Evolutionary conservation across 148 eudicot species (phyloP).

Genomic region (Amaranthus palmeri): DNA sequence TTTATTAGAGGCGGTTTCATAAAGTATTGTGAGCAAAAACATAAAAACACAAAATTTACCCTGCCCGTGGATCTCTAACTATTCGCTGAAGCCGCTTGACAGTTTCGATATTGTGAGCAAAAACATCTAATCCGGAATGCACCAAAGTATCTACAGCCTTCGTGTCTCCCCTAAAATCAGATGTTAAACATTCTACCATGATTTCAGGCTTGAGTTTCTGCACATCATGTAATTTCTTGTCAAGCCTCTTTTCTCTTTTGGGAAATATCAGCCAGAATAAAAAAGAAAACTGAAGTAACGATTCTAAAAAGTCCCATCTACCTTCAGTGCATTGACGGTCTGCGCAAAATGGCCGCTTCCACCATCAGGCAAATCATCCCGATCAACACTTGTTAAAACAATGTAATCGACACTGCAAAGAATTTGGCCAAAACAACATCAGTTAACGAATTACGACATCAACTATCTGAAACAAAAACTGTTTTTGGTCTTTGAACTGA

Average conservation of each 20-base stretch:
- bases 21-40: background rate
- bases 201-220: slow-evolving; percentile 80
- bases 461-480: background rate
- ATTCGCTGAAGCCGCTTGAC: slow-evolving; percentile 87
- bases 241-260: slow-evolving; percentile 7
- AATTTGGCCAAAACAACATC: background rate
- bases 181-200: slow-evolving; percentile 88
- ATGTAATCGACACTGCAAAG: slow-evolving; percentile 84
- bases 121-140: slow-evolving; percentile 96
- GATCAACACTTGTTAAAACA: slow-evolving; percentile 93
- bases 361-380: slow-evolving; percentile 95
- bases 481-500: background rate
- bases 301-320: slow-evolving; percentile 12
- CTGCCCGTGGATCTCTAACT: slow-evolving; percentile 95
- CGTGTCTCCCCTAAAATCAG: slow-evolving; percentile 90
- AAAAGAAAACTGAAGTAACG: background rate
- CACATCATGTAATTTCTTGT: slow-evolving; percentile 25
- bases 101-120: slow-evolving; percentile 92
- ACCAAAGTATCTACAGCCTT: slow-evolving; percentile 71
- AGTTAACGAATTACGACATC: background rate
- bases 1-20: background rate
- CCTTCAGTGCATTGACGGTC: slow-evolving; percentile 91
- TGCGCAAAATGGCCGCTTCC: slow-evolving; percentile 94
- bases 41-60: slow-evolving; percentile 41
- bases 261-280: background rate